A percentile compares a stretch with the other conserved stretches of the same genome.
phyloP scores from a whole-genome alignment of 2,329 filamentous ascomycete species.

The Fusarium nygamai region DNA sequence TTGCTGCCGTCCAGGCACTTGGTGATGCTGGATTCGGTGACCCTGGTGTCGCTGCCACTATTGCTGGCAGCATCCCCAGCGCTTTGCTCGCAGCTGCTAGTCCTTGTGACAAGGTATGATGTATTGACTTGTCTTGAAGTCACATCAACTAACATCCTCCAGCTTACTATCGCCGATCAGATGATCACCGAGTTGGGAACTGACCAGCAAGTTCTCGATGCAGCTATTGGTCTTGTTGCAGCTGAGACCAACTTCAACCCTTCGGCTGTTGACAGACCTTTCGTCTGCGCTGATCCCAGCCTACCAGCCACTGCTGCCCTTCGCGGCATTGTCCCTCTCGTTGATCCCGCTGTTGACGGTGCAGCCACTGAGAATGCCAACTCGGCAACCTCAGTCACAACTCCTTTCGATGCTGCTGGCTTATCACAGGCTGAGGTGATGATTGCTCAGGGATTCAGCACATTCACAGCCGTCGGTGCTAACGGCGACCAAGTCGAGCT shows the following conservation, averaged over 20 bases:
- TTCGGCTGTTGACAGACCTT: conserved; percentile 67
- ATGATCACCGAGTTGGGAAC: conserved; percentile 70
- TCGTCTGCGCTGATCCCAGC: conserved; percentile 70
- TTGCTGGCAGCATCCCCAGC: conserved; percentile 69
- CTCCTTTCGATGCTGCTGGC: conserved; percentile 68
- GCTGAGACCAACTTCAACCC: conserved; percentile 81
- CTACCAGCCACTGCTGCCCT: conserved; percentile 70
- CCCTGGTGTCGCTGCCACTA: conserved; percentile 69
- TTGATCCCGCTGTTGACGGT: conserved; percentile 71
- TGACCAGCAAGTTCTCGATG: conserved; percentile 67
- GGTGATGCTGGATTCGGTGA: conserved; percentile 57
- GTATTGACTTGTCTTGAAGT: neutral
- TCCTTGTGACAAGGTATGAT: conserved; percentile 69
- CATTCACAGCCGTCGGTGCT: conserved; percentile 60
- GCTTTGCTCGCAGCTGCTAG: conserved; percentile 72
- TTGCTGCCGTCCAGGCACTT: conserved; percentile 63
- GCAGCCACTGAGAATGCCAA: conserved; percentile 69
- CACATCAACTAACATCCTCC: conserved; percentile 23
- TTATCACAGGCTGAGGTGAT: conserved; percentile 73
- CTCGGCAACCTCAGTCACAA: conserved; percentile 60
- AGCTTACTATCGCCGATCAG: conserved; percentile 71
- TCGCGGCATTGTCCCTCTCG: conserved; percentile 72
- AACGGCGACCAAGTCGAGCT: conserved; percentile 46
- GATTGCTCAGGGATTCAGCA: conserved; percentile 68
- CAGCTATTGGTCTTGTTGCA: conserved; percentile 70